Percentiles rank a stretch among this genome's conserved stretches.
Evolutionary conservation across 495 filamentous ascomycete species (phyloP).

Genomic region (Aspergillus coremiiformis): DNA sequence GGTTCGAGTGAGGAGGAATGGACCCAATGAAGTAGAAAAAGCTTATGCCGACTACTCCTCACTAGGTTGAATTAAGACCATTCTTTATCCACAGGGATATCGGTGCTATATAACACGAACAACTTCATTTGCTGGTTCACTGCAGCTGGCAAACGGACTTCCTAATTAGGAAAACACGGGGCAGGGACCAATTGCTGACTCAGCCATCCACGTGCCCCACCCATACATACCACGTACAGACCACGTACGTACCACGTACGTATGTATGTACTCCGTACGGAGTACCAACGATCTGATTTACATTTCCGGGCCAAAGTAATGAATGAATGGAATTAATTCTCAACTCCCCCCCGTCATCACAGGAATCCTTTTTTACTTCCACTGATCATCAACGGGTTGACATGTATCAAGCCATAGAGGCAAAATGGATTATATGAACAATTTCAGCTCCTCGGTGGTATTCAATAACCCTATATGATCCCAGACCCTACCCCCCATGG

Average conservation of each 20-base stretch:
- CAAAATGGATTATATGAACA: constrained; percentile 8
- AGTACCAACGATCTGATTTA: not conserved
- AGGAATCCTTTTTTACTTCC: not conserved
- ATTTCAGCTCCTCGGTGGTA: constrained; percentile 4
- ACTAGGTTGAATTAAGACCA: no score
- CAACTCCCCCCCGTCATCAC: not conserved
- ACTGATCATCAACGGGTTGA: not conserved
- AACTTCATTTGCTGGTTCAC: no score
- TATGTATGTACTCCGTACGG: no score
- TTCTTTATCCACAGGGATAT: no score
- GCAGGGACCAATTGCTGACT: not conserved
- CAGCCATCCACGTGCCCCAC: not conserved
- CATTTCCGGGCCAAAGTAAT: no score
- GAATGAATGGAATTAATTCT: no score
- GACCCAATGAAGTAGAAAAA: no score
- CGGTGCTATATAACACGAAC: no score
- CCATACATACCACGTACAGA: no score
- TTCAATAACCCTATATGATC: constrained; percentile 5
- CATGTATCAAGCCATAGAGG: not conserved
- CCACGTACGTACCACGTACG: no score
- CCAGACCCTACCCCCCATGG: not conserved
- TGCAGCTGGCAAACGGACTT: not conserved
- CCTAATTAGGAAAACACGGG: not conserved
- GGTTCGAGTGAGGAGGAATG: no score
- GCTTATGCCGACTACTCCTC: no score